Conservation (phyloP, 2,329 filamentous ascomycete species). For the Chalaropsis thielavioides region DNA sequence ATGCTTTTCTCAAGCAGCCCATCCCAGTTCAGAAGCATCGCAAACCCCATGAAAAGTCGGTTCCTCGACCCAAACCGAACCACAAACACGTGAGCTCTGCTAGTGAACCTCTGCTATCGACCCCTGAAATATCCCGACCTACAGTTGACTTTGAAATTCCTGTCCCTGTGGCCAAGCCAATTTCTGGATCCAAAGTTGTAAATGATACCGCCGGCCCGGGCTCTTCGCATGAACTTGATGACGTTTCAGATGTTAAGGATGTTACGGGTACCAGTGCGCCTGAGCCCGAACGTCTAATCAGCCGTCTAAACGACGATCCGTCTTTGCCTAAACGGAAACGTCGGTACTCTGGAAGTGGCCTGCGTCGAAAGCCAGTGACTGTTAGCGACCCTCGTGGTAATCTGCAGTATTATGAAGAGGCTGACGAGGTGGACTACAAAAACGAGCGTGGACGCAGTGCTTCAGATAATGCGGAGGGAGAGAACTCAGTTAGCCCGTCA, state of each 20-base stretch:
- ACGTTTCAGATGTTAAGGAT: slow-evolving; percentile 31
- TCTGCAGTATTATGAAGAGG: slow-evolving; percentile 81
- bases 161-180: background rate
- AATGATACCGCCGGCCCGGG: background rate
- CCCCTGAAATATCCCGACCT: slow-evolving; percentile 1
- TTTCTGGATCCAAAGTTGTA: background rate
- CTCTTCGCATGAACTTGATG: background rate
- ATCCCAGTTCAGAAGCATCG: slow-evolving; percentile 69
- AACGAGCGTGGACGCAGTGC: slow-evolving; percentile 44
- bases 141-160: background rate
- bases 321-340: slow-evolving; percentile 39
- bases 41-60: slow-evolving; percentile 50
- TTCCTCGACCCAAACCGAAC: slow-evolving; percentile 36
- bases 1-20: slow-evolving; percentile 74
- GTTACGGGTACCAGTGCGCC: slow-evolving; percentile 51
- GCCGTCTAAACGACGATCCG: slow-evolving; percentile 13
- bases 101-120: slow-evolving; percentile 8
- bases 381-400: slow-evolving; percentile 58
- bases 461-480: slow-evolving; percentile 13
- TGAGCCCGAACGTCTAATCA: slow-evolving; percentile 37
- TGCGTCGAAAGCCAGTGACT: slow-evolving; percentile 58
- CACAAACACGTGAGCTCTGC: slow-evolving; percentile 11
- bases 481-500: slow-evolving; percentile 18
- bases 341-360: slow-evolving; percentile 74
- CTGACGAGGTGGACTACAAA: slow-evolving; percentile 68